Conservation (phyloP, 805 yeast genomes). For the Wickerhamomyces chambardii region DNA sequence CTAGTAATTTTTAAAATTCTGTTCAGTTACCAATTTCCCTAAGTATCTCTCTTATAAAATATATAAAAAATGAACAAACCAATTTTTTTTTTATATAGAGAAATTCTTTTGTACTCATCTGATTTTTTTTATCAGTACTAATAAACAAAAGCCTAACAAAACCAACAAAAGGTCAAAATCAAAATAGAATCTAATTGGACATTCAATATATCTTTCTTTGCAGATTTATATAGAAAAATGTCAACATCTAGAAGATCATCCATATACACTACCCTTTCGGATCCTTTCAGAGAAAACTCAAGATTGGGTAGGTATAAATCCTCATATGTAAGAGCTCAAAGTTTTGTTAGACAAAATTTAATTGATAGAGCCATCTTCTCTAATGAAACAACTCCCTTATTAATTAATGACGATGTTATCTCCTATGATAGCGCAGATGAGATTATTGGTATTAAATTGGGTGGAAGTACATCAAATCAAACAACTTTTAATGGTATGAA, state of each 20-base stretch:
- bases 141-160: no score
- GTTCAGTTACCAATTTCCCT: no score
- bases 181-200: no score
- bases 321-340: background rate
- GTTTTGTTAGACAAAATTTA: background rate
- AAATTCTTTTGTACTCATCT: no score
- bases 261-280: background rate
- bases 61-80: no score
- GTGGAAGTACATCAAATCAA: constrained; percentile 58
- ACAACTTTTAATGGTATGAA: constrained; percentile 73
- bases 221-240: no score
- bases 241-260: background rate
- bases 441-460: constrained; percentile 8
- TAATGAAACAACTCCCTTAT: background rate
- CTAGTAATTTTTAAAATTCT: no score
- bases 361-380: background rate
- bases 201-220: no score
- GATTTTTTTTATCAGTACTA: no score
- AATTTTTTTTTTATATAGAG: no score
- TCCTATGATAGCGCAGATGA: background rate
- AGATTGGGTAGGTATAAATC: background rate
- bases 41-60: no score
- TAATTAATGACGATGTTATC: background rate
- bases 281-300: background rate
- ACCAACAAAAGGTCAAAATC: no score